These are phyloP conservation scores for Pseudogymnoascus sp. DNA, from an alignment of 2,329 filamentous ascomycete species.

Conservation along the genomic window DNA sequence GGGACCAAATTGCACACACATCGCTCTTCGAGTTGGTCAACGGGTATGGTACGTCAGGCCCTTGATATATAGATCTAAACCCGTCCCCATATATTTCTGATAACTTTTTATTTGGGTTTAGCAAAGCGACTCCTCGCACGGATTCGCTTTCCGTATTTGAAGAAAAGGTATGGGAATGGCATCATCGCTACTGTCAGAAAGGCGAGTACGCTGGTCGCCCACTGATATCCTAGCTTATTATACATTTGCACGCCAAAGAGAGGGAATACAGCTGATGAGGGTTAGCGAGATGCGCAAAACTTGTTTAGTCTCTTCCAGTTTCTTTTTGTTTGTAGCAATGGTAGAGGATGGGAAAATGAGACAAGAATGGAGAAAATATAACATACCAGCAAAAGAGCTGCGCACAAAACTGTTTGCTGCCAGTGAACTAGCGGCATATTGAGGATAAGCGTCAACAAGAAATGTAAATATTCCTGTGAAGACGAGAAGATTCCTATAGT, in stretches of 20 bases:
- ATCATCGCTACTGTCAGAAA: constrained; percentile 57
- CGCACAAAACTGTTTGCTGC: constrained; percentile 79
- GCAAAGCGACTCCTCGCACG: constrained; percentile 47
- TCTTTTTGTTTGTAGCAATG: background rate
- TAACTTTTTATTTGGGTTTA: background rate
- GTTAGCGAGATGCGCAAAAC: background rate
- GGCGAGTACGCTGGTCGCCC: constrained; percentile 57
- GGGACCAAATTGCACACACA: background rate
- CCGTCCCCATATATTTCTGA: background rate
- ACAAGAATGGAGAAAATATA: background rate
- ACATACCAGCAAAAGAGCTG: constrained; percentile 64
- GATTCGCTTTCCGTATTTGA: constrained; percentile 52
- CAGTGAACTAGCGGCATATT: constrained; percentile 70
- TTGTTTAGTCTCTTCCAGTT: background rate
- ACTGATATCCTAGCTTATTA: constrained; percentile 59
- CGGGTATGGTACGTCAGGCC: background rate
- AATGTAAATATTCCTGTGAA: constrained; percentile 87
- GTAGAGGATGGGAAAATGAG: background rate
- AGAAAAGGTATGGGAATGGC: constrained; percentile 59
- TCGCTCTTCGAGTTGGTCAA: background rate
- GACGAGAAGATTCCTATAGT: constrained; percentile 60
- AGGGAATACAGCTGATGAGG: constrained; percentile 58
- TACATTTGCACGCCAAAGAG: constrained; percentile 73
- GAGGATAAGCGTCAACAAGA: constrained; percentile 66
- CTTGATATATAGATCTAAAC: background rate